phyloP scores from a whole-genome alignment of 2,329 filamentous ascomycete genomes.

The Nectriaceae sp. region DNA sequence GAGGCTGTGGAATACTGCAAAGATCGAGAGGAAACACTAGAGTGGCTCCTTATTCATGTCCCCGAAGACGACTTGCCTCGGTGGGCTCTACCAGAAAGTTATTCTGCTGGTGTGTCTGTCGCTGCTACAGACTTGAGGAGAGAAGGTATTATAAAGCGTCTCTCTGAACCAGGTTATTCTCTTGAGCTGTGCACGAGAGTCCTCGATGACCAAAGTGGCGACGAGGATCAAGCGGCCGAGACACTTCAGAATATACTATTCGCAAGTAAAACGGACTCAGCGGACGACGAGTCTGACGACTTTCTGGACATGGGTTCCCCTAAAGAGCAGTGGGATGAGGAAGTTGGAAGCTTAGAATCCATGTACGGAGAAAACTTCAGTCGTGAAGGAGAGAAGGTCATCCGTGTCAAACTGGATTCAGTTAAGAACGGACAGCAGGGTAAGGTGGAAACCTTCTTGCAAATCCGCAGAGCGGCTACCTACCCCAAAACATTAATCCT shows the following conservation, averaged over 20 bases:
- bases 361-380: conserved; percentile 79
- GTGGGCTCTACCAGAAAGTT: conserved; percentile 90
- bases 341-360: conserved; percentile 79
- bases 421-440: conserved; percentile 52
- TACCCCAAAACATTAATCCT: conserved; percentile 77
- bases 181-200: conserved; percentile 79
- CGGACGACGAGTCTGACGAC: conserved; percentile 35
- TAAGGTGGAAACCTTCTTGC: conserved; percentile 57
- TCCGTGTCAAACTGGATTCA: conserved; percentile 66
- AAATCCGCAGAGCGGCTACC: conserved; percentile 69
- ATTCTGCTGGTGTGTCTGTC: conserved; percentile 86
- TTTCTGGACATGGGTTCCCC: conserved; percentile 52
- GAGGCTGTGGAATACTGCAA: conserved; percentile 88
- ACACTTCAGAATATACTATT: conserved; percentile 64
- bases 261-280: conserved; percentile 12
- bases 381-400: conserved; percentile 61
- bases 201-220: conserved; percentile 67
- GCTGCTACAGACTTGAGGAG: conserved; percentile 78
- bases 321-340: conserved; percentile 78
- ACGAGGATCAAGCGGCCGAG: conserved; percentile 79
- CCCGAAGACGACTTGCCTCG: conserved; percentile 94
- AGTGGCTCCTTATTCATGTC: conserved; percentile 96
- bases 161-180: conserved; percentile 83
- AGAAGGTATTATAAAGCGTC: conserved; percentile 79
- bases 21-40: conserved; percentile 86